Evolutionary conservation across 495 filamentous ascomycete species (phyloP), one percentile per base, ranked within the genome.

Genomic region (Lasiosphaeriaceae sp.): DNA sequence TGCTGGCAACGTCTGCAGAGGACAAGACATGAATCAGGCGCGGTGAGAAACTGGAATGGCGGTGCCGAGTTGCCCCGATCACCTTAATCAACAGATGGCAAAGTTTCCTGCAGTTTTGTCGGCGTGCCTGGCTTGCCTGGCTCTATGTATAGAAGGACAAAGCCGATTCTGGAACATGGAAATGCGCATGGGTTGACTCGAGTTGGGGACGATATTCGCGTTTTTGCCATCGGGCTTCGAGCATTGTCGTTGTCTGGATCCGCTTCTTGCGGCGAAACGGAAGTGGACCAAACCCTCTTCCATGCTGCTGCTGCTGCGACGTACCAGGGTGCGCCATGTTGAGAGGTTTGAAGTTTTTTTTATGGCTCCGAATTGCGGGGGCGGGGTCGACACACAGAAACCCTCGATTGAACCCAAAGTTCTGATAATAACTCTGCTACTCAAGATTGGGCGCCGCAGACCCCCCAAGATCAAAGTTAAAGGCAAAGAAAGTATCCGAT

Each of bases 221-320:
- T 44, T 20, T 47, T 19, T 22, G 11, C 4, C 45, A 22, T 14
- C 12, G 3, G 8, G 20, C 45, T 22, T 22, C 11, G 20, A 47
- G 19, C 17, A 0, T 7, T 19, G 45, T 47, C 45, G 20, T 47
- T 47, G 22, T 47, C 45, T 8, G n/a, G n/a, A 19, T 47, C 45
- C 45, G n/a, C 45, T 47, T 44, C 41, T 12, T 47, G 45, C 45
- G 19, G 45, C 45, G 22, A 47, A 47, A 22, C n/a, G 45, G 45
- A 43, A 43, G 39, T 43, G 39, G 39, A 43, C 39, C 39, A 5
- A 16, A 16, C 39, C 39, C 39, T n/a, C 16, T 31, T 9, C 26
- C 26, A 31, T 31, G 26, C 26, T 31, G 26, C 4, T 12, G 39
- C 39, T 43, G 9, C 2, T 37, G 14, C 34, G 34, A 2, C 34